A percentile compares a stretch with the other conserved stretches of the same genome.
These are phyloP conservation scores for Capniomyces stellatus DNA, from an alignment of 371 early-diverging fungal species.

Conservation along the genomic window DNA sequence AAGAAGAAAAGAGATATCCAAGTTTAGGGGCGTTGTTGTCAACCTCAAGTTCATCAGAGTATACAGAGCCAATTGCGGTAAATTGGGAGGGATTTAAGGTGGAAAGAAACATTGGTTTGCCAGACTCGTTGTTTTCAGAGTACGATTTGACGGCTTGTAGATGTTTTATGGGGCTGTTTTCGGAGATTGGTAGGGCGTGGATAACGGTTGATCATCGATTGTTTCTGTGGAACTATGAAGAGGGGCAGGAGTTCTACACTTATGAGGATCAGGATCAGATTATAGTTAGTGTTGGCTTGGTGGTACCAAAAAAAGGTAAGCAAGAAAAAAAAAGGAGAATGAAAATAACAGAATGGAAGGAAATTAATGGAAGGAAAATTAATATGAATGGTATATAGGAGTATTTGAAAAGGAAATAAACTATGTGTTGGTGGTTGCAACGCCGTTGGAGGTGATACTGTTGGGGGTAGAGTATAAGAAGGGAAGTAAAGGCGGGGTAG, in stretches of 20 bases:
- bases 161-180: slow-evolving; percentile 69
- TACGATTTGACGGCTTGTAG: slow-evolving; percentile 50
- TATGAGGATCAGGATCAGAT: slow-evolving; percentile 69
- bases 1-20: neutral
- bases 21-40: neutral
- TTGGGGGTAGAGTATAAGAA: slow-evolving; percentile 39
- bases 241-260: slow-evolving; percentile 41
- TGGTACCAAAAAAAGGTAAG: slow-evolving; percentile 33
- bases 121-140: slow-evolving; percentile 46
- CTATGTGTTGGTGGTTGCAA: slow-evolving; percentile 69
- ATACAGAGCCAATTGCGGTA: slow-evolving; percentile 14
- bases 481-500: neutral
- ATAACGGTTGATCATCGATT: slow-evolving; percentile 69
- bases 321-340: too few species aligned
- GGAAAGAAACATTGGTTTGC: slow-evolving; percentile 34
- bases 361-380: neutral
- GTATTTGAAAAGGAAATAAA: slow-evolving; percentile 63
- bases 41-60: slow-evolving; percentile 21
- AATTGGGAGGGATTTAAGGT: slow-evolving; percentile 31
- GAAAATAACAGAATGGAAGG: too few species aligned
- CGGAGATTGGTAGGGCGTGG: slow-evolving; percentile 78
- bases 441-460: slow-evolving; percentile 58
- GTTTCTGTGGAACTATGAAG: slow-evolving; percentile 73
- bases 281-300: slow-evolving; percentile 64
- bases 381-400: slow-evolving; percentile 17